Evolutionary conservation across 768 basidiomycete species (phyloP), one percentile per base, ranked within the genome.

Genomic region (Serendipita sp.): DNA sequence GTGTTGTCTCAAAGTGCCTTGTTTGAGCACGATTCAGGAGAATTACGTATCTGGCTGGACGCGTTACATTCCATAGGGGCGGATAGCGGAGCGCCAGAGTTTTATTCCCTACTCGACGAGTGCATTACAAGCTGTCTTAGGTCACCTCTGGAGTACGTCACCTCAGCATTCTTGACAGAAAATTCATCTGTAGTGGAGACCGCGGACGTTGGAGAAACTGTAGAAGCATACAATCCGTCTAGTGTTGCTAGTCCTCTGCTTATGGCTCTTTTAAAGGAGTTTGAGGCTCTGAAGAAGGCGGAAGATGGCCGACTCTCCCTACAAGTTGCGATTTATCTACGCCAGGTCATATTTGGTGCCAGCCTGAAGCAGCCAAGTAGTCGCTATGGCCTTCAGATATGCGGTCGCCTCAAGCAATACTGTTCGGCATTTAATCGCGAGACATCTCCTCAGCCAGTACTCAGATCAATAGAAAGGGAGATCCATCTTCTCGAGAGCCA

Each of bases 111-210:
- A 73, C 67, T 96, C 11, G 94, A 97, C 66, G 90, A 93, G 60
- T 95, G 91, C 68, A 77, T 88, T 2, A 84, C 86, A 63, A 78
- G 89, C 17, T 92, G 86, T 66, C 69, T 85, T 65, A 90, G 87
- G 71, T 86, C 85, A 1, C 89, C 91, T 0, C 88, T 92, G 70
- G 80, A 82, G 30, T 97, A 95, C 69, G 77, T 95, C 61, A 93
- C 96, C 67, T 84, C 72, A 75, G 38, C 81, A 11, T 51, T 61
- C 26, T 63, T 66, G 24, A 60, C 45, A 14, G 24, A 24, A 17
- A 14, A 62, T 34, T 38, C 16, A 4, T 3, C 48, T 62, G 64
- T 28, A 43, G 63, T 16, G 34, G 62, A n/a, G 51, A 63, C 63
- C 26, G 60, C 63, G 24, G 38, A 11, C 22, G 22, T 28, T 34